phyloP scores from a whole-genome alignment of 169 alveolate species.

The Neospora caninum region DNA sequence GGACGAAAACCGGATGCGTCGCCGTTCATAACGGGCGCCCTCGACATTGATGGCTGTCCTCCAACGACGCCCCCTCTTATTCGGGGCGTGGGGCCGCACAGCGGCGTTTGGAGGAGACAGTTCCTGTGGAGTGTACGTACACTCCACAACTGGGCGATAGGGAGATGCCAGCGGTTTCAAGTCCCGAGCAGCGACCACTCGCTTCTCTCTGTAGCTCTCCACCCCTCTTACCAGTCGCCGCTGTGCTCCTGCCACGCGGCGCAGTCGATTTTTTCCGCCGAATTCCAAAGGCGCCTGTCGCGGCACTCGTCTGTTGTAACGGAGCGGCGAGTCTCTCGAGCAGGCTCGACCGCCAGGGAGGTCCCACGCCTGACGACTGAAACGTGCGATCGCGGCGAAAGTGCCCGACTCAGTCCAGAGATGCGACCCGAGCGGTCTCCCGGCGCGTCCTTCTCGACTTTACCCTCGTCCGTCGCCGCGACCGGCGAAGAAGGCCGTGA shows the following conservation, averaged over 20 bases:
- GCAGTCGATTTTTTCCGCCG: neutral
- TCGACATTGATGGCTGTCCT: neutral
- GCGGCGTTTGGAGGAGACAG: slow-evolving; percentile 34
- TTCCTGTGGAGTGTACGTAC: slow-evolving; percentile 20
- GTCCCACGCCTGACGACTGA: too few relatives aligned
- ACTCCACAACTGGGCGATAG: neutral
- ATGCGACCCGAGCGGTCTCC: too few relatives aligned
- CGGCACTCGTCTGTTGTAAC: neutral
- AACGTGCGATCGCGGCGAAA: too few relatives aligned
- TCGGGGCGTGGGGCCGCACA: neutral
- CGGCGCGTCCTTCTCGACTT: too few relatives aligned
- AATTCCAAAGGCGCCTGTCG: neutral
- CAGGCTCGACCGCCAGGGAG: neutral
- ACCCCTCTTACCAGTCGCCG: slow-evolving; percentile 15
- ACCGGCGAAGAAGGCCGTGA: neutral
- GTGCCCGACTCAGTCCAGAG: too few relatives aligned
- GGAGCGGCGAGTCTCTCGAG: neutral
- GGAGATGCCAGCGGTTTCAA: neutral
- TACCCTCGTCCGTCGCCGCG: too few relatives aligned
- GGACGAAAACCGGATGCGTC: neutral
- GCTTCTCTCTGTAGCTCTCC: neutral
- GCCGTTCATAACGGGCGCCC: neutral
- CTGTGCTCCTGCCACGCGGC: neutral
- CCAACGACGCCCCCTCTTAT: neutral
- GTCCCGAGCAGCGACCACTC: neutral